Percentiles rank a stretch among this genome's conserved stretches.
phyloP scores from a whole-genome alignment of 495 filamentous ascomycete species.

The Niebla homalea region DNA sequence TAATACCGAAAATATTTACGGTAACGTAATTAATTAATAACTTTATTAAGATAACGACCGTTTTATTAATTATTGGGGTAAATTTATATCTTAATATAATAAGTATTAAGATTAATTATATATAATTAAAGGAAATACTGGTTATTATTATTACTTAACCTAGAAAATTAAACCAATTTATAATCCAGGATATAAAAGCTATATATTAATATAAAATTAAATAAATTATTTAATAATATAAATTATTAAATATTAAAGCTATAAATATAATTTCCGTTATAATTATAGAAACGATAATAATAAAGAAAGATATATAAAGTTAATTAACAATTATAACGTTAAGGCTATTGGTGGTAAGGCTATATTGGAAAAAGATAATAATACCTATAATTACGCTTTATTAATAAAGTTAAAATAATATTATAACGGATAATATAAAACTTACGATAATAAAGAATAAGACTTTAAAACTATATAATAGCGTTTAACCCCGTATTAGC shows the following conservation, averaged over 20 bases:
- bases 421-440: not conserved
- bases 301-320: not conserved
- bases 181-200: not conserved
- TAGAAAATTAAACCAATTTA: too few species aligned
- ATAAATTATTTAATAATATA: not conserved
- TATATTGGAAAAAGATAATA: too few species aligned
- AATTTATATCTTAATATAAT: too few species aligned
- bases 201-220: not conserved
- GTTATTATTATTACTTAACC: not conserved
- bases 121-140: too few species aligned
- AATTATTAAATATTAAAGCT: not conserved
- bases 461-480: not conserved
- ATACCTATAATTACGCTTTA: too few species aligned
- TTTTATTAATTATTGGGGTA: too few species aligned
- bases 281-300: not conserved
- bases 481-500: not conserved
- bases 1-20: too few species aligned
- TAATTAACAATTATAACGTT: too few species aligned
- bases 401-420: not conserved
- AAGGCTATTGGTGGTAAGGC: too few species aligned
- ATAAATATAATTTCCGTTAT: not conserved
- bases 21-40: too few species aligned
- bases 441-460: not conserved
- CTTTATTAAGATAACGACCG: too few species aligned
- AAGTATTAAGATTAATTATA: too few species aligned